Conservation (phyloP, 116 monocot species). For the Dioscorea cayenensis region DNA sequence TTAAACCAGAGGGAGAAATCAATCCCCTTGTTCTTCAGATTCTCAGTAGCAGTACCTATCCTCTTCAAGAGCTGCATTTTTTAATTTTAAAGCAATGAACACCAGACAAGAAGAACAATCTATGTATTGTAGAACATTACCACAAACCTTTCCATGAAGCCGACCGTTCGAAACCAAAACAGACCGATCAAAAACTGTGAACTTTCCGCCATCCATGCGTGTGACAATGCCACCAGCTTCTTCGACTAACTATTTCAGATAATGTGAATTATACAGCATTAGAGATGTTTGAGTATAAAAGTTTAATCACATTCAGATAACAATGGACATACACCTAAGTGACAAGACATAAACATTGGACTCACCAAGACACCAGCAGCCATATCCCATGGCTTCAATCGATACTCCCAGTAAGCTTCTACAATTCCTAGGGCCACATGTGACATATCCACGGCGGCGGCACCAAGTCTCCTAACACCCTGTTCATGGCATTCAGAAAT, state of each 20-base stretch:
- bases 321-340: neutral
- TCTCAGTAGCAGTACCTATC: slow-evolving; percentile 84
- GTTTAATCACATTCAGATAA: slow-evolving; percentile 11
- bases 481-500: slow-evolving; percentile 20
- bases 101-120: neutral
- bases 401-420: slow-evolving; percentile 96
- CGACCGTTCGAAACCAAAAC: slow-evolving; percentile 85
- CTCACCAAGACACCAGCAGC: slow-evolving; percentile 68
- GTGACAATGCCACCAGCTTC: slow-evolving; percentile 93
- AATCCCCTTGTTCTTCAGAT: slow-evolving; percentile 74
- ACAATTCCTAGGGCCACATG: slow-evolving; percentile 92
- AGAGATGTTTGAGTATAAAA: neutral
- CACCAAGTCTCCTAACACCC: slow-evolving; percentile 96
- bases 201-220: slow-evolving; percentile 85
- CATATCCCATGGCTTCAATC: slow-evolving; percentile 98
- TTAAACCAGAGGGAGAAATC: slow-evolving; percentile 93
- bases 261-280: neutral
- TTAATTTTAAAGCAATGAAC: neutral
- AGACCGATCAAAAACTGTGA: slow-evolving; percentile 93
- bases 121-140: neutral
- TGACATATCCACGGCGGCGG: slow-evolving; percentile 95
- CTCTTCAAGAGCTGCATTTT: slow-evolving; percentile 70
- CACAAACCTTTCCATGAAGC: slow-evolving; percentile 62
- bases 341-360: too few species aligned
- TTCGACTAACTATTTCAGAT: slow-evolving; percentile 70